Base-by-base conservation (phyloP, 2,329 filamentous ascomycete genomes). In the Arthrobotrys musiformis region DNA sequence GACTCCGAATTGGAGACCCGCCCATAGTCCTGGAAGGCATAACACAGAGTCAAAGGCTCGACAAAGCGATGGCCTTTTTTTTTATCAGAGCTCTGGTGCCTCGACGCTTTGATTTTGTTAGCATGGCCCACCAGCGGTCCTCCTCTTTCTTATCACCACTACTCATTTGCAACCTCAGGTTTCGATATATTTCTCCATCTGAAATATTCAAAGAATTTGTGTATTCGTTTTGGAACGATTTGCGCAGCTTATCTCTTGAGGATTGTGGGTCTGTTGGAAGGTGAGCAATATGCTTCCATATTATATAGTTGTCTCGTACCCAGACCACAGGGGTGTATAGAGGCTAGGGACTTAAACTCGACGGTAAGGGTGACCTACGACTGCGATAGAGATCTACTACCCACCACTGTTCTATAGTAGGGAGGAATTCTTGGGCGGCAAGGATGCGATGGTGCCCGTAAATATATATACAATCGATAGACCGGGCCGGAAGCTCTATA, bases 151-250 rank as follows among this genome's bases (percentile, higher is more conserved):
- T 35, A 30, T 56, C 33, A 8, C 26, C n/a, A 4, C 8, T 44
- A 17, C 2, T 4, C 13, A 24, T 24, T 17, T 52, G 28, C 19
- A 67, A 26, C 22, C 63, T 8, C 5, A 67, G 42, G 40, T 67
- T 67, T 56, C 48, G 22, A 13, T 50, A 50, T 26, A 50, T 50
- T 15, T 50, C 22, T 4, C 46, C 22, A 22, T 67, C 22, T 15
- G 61, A 66, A 7, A 66, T 26, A 46, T 67, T 67, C 15, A 67
- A n/a, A 19, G 35, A 4, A n/a, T 67, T 67, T 0, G 30, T 1
- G 24, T 67, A 67, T 33, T 67, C 13, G 48, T 28, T 56, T 44
- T 67, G 63, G 17, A 67, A 42, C 44, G 56, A 22, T 13, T n/a
- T 19, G 1, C 33, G 22, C 13, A 67, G 19, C 11, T 44, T n/a